These are phyloP conservation scores for Juglanconis sp. DNA, from an alignment of 2,329 filamentous ascomycete species.

Conservation along the genomic window DNA sequence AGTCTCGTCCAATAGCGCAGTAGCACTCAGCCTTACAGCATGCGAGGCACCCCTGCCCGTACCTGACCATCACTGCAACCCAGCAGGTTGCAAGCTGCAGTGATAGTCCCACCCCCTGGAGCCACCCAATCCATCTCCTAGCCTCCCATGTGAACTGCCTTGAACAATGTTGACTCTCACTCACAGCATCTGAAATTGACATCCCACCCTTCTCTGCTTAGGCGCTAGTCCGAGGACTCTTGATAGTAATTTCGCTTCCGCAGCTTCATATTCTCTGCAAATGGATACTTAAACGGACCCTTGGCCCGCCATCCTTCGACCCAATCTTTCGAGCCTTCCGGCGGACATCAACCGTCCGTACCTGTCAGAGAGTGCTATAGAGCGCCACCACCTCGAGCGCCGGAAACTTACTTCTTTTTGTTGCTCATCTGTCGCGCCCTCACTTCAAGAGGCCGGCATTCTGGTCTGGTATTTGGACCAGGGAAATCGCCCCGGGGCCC, in stretches of 20 bases:
- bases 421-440: too few relatives aligned
- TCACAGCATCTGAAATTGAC: not conserved
- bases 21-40: slow-evolving; percentile 8
- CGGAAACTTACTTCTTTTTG: too few relatives aligned
- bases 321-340: too few relatives aligned
- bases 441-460: too few relatives aligned
- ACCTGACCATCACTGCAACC: not conserved
- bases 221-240: not conserved
- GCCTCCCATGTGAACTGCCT: not conserved
- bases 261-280: not conserved
- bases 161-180: not conserved
- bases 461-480: too few relatives aligned
- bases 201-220: not conserved
- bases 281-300: slow-evolving; percentile 2
- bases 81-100: not conserved
- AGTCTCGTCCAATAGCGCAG: not conserved
- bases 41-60: not conserved
- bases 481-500: too few relatives aligned
- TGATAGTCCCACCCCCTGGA: not conserved
- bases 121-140: not conserved
- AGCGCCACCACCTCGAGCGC: too few relatives aligned
- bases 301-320: not conserved
- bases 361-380: too few relatives aligned
- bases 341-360: too few relatives aligned
- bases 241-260: not conserved